Conservation (phyloP, 1,139 yeast species). For the Arxiozyma bovina region DNA sequence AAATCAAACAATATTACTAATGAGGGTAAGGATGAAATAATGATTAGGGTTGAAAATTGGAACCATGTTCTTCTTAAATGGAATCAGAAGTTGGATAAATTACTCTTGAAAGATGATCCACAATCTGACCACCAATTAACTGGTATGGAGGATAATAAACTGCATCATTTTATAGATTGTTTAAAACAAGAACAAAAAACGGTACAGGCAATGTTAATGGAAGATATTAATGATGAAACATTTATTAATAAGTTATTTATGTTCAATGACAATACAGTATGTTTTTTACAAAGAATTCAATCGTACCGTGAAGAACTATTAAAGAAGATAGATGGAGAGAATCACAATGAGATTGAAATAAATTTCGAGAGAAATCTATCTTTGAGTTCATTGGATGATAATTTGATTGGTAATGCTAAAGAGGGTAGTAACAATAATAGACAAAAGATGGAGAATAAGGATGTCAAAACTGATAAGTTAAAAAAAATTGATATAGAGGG, state of each 20-base stretch:
- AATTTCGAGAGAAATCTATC: neutral
- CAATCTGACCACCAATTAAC: neutral
- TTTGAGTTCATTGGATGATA: neutral
- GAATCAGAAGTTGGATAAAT: neutral
- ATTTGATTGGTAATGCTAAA: too few species aligned
- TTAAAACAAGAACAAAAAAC: neutral
- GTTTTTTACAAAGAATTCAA: neutral
- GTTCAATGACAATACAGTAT: neutral
- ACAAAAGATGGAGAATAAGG: neutral
- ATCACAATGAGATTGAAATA: neutral
- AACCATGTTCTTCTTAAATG: neutral
- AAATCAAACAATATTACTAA: neutral
- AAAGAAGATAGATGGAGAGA: neutral
- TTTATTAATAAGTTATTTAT: slow-evolving; percentile 1
- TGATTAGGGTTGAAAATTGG: neutral
- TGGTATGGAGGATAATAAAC: neutral
- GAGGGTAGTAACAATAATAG: too few species aligned
- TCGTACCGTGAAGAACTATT: neutral
- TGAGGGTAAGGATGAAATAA: neutral
- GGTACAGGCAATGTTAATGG: neutral
- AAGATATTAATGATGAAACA: neutral
- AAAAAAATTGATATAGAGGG: too few species aligned
- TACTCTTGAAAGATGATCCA: neutral
- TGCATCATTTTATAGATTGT: neutral
- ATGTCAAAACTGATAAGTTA: too few species aligned